phyloP scores from a whole-genome alignment of 176 grass and related monocot genomes.

The Ensete ventricosum region DNA sequence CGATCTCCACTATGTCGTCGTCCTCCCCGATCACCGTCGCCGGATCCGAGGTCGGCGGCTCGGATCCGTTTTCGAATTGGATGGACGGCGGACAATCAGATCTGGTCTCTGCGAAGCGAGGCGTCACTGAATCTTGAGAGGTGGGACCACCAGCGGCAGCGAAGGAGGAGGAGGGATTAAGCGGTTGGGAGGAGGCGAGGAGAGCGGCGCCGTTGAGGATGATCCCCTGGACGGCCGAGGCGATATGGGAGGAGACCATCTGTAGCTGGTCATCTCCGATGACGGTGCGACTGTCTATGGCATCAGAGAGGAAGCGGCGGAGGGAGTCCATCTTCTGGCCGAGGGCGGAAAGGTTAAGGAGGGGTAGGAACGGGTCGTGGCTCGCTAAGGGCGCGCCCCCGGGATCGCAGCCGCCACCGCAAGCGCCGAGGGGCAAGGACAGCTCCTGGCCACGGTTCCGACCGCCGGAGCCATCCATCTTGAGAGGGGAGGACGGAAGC shows the following conservation, averaged over 20 bases:
- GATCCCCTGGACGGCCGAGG: conserved; percentile 54
- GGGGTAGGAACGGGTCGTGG: conserved; percentile 1
- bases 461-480: neutral
- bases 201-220: conserved; percentile 77
- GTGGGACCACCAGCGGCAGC: neutral
- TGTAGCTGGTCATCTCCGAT: conserved; percentile 35
- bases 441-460: no score
- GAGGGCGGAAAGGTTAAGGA: conserved; percentile 17
- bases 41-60: conserved; percentile 3
- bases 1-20: conserved; percentile 80
- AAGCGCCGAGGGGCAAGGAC: neutral
- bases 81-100: neutral
- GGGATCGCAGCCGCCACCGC: neutral
- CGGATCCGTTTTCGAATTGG: neutral
- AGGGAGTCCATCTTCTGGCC: conserved; percentile 13
- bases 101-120: neutral
- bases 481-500: neutral
- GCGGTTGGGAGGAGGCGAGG: conserved; percentile 45
- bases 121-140: no score
- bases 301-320: conserved; percentile 20
- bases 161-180: neutral
- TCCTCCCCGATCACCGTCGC: conserved; percentile 19
- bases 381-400: conserved; percentile 15
- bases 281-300: neutral
- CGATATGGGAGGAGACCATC: conserved; percentile 75